Evolutionary conservation across 2,329 filamentous ascomycete species (phyloP).

Genomic region (Shiraia sp.): DNA sequence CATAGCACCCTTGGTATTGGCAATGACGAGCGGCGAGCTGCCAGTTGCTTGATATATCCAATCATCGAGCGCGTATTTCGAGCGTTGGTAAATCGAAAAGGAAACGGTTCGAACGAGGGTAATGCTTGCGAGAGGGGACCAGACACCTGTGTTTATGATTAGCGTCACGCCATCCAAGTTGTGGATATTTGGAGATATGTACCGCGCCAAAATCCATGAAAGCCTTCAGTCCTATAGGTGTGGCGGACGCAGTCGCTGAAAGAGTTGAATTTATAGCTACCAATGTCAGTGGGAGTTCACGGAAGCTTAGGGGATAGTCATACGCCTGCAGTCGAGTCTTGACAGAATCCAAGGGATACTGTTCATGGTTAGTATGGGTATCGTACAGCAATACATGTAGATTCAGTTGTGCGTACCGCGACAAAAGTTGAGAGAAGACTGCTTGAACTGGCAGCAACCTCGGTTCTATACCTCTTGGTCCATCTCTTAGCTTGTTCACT

Average conservation of each 20-base stretch:
- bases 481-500: constrained; percentile 56
- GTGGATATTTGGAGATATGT: constrained; percentile 28
- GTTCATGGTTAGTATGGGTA: constrained; percentile 21
- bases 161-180: constrained; percentile 10
- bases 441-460: constrained; percentile 76
- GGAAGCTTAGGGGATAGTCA: constrained; percentile 14
- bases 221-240: constrained; percentile 66
- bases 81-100: constrained; percentile 78
- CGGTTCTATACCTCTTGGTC: constrained; percentile 77
- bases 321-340: constrained; percentile 86
- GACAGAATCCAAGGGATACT: constrained; percentile 84
- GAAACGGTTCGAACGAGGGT: constrained; percentile 77
- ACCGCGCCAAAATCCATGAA: constrained; percentile 59
- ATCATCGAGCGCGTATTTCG: constrained; percentile 73
- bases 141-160: constrained; percentile 59
- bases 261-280: constrained; percentile 70
- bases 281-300: constrained; percentile 17
- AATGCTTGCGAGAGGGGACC: constrained; percentile 78
- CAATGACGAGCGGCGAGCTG: constrained; percentile 72
- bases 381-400: no score
- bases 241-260: constrained; percentile 74
- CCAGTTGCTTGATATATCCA: constrained; percentile 68
- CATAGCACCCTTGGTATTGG: constrained; percentile 70
- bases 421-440: constrained; percentile 77
- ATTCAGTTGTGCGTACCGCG: constrained; percentile 53